Conservation (phyloP, 371 early-diverging fungal genomes). For the Circinella minor region DNA sequence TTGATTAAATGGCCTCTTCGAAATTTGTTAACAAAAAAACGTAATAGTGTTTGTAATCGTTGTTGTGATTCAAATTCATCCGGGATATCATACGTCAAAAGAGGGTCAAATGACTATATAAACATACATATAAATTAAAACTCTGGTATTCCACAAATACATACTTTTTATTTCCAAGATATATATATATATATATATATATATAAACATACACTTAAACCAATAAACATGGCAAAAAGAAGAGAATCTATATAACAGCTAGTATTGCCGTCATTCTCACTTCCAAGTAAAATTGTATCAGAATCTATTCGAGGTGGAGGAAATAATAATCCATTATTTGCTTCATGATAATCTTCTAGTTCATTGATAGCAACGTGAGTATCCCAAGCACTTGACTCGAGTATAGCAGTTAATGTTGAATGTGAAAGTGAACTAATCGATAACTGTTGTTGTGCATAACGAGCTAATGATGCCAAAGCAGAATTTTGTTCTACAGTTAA, state of each 20-base stretch:
- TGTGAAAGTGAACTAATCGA: conserved; percentile 21
- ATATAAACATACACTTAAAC: background rate
- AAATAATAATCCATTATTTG: conserved; percentile 30
- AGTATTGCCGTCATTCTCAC: conserved; percentile 57
- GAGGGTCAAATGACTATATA: conserved; percentile 44
- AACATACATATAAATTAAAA: background rate
- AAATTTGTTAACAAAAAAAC: conserved; percentile 57
- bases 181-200: background rate
- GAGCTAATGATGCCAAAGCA: conserved; percentile 10
- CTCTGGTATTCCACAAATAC: background rate
- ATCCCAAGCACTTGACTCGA: conserved; percentile 37
- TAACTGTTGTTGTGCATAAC: conserved; percentile 27
- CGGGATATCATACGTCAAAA: conserved; percentile 23
- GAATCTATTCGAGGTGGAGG: conserved; percentile 4
- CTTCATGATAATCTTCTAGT: conserved; percentile 39
- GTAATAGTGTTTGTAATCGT: conserved; percentile 48
- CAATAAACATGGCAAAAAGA: conserved; percentile 63
- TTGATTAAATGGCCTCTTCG: conserved; percentile 50
- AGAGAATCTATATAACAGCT: conserved; percentile 60
- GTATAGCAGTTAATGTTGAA: background rate
- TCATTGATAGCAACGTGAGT: conserved; percentile 23
- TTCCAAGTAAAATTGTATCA: conserved; percentile 32
- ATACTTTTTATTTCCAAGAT: background rate
- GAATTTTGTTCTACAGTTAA: conserved; percentile 1
- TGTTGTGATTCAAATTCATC: conserved; percentile 22